Base-by-base conservation (phyloP, 2,329 filamentous ascomycete genomes). In the Pyrenochaeta sp. region DNA sequence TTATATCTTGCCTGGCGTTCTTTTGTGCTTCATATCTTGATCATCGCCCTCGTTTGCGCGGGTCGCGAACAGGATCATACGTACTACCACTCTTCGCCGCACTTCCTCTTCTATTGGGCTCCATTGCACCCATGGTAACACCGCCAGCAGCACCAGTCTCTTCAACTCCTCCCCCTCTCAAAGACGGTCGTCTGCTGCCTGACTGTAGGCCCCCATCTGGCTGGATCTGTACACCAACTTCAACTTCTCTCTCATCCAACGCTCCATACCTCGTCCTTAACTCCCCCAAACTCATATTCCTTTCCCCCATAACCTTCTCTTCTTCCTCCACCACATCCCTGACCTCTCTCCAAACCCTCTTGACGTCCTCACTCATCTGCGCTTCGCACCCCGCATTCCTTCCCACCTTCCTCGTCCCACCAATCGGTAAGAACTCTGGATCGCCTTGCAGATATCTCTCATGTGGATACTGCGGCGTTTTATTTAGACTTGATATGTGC, bases 401-500 rank as follows among this genome's bases (percentile, higher is more conserved):
- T 5, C 22, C 22, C 9, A 43, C 40, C 10, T 25, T 25, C 40
- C 40, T 25, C 40, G 40, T 19, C 19, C 40, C 40, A 27, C 40
- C 40, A 12, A 43, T 4, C 0, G 56, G 50, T 1, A 64, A 28
- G 19, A 64, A 60, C 6, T 36, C 52, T 4, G 54, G 52, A 8
- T 58, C 46, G 12, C 9, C 40, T 19, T 50, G 24, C 2, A 39
- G 24, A 10, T 34, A 28, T 39, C n/a, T 37, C 15, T 46, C 36
- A 5, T 50, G 39, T 1, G 52, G 39, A 5, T 25, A 34, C 2
- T 15, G 3, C 5, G 27, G 15, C 15, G 32, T 12, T 8, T 30
- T 36, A 19, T 13, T 30, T 10, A 61, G 46, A 12, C 55, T 45
- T 30, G 59, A 58, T 6, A 68, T 52, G 30, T 75, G 71, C 2